phyloP scores from a whole-genome alignment of 2,329 filamentous ascomycete genomes.

The Cladosporium oxysporum region DNA sequence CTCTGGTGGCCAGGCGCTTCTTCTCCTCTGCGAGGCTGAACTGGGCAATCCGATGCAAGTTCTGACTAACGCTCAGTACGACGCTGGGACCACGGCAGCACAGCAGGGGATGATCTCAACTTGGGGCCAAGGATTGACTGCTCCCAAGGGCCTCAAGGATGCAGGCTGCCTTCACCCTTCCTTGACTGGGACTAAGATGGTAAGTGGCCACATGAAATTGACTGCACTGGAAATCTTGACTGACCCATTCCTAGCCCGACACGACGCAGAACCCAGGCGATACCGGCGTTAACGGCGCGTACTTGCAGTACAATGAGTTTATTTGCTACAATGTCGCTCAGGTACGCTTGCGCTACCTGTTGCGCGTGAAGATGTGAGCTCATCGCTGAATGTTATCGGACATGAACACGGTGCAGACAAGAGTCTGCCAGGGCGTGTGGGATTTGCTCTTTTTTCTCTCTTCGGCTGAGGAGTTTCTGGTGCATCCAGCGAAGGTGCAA shows the following conservation, averaged over 20 bases:
- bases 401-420: neutral
- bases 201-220: slow-evolving; percentile 42
- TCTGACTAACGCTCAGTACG: slow-evolving; percentile 59
- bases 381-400: neutral
- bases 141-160: slow-evolving; percentile 74
- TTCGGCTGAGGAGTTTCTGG: neutral
- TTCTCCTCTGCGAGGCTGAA: slow-evolving; percentile 83
- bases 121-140: slow-evolving; percentile 66
- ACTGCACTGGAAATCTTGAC: neutral
- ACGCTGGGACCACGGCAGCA: slow-evolving; percentile 65
- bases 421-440: neutral
- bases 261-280: slow-evolving; percentile 23
- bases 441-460: neutral
- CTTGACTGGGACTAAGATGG: slow-evolving; percentile 70
- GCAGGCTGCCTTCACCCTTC: slow-evolving; percentile 64
- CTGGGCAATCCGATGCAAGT: slow-evolving; percentile 74
- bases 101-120: slow-evolving; percentile 64
- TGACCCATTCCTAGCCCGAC: slow-evolving; percentile 27
- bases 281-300: slow-evolving; percentile 39
- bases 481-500: neutral
- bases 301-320: slow-evolving; percentile 71
- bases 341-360: slow-evolving; percentile 68
- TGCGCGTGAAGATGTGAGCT: slow-evolving; percentile 55
- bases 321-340: slow-evolving; percentile 71
- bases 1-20: slow-evolving; percentile 69